Evolutionary conservation across 2,329 filamentous ascomycete genomes (phyloP), one percentile per base, ranked within the genome.

Genomic region (Fusarium albidum): DNA sequence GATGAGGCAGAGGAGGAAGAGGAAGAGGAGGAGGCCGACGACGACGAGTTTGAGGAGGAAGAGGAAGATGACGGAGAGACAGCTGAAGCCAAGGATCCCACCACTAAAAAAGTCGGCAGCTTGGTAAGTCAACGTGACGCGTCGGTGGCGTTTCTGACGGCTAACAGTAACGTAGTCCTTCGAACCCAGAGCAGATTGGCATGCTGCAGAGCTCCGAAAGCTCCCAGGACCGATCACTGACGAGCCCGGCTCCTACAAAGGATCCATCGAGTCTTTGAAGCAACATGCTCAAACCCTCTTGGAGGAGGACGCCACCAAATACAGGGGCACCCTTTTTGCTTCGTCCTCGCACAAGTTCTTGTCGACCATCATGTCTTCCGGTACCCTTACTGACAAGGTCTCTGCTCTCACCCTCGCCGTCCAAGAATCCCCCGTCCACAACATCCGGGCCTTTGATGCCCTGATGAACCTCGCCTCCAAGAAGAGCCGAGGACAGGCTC

Each of bases 381-480:
- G 95, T 79, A 99, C 96, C 9, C 84, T 98, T 65, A 96, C 92
- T 49, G 95, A 99, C 73, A 98, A 97, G 73, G 89, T 98, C 35
- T 99, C 95, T 3, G 96, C 95, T 4, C 79, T 99, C 68, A 99
- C 95, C 5, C 80, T 99, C 64, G 90, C 95, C 49, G 87, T 97
- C 11, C 96, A 99, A 77, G 95, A 99, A 74, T 98, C 96, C 9
- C 95, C 95, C 14, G 78, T 98, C 44, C 95, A 99, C 74, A 98
- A 93, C 57, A 88, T 86, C 59, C 94, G 95, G 69, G 90, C 93
- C 1, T 87, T 98, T 57, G 94, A 98, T 65, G 91, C 86, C 57
- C 79, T 99, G 39, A 80, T 98, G 61, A 83, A 77, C 2, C 77
- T 99, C 35, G 92, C 93, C n/a, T 89, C 87, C 68, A 99, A 99